Evolutionary conservation across 768 basidiomycete genomes (phyloP), one percentile per base, ranked within the genome.

Genomic region (Mycena olivaceomarginata): DNA sequence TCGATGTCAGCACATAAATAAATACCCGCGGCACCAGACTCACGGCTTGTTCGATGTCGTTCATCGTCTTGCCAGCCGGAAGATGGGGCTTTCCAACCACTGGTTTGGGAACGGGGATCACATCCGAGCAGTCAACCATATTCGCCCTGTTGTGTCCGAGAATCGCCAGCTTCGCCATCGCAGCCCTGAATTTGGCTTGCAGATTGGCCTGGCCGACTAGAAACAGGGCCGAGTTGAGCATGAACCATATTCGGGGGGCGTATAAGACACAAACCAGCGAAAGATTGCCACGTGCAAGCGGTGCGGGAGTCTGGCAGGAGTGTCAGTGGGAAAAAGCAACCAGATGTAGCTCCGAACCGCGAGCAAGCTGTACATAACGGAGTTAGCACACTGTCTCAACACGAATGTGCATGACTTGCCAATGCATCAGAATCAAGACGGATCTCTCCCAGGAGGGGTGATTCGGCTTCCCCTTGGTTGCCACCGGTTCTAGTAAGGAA

Each of bases 111-210:
- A 75, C 68, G 40, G 86, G 86, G 39, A 87, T 85, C 59, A 86
- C 84, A 22, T 87, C 85, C 6, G 85, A 86, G 81, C 87, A 87
- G 79, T 87, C 87, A 45, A 84, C 74, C 67, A 87, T 70, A 9
- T 76, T 67, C 37, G 43, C 65, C 13, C 40, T 56, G 71, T 85
- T 80, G 45, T 85, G 82, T 12, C 85, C 86, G 43, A 85, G 70
- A 25, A 83, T 76, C 8, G 84, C 80, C 45, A 87, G 79, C 77
- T 86, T 86, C 22, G 80, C 73, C 83, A 86, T 85, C 16, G 83
- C 86, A 18, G 75, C 79, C 37, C 67, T 67, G 83, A 86, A 86
- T 9, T 76, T 78, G 22, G 62, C 51, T 39, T 77, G 68, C 78
- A 85, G 74, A 48, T 63, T 70, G 15, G 74, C 70, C 64, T 85